phyloP scores from a whole-genome alignment of 2,329 filamentous ascomycete species.

The Teratosphaeria epicoccoides region DNA sequence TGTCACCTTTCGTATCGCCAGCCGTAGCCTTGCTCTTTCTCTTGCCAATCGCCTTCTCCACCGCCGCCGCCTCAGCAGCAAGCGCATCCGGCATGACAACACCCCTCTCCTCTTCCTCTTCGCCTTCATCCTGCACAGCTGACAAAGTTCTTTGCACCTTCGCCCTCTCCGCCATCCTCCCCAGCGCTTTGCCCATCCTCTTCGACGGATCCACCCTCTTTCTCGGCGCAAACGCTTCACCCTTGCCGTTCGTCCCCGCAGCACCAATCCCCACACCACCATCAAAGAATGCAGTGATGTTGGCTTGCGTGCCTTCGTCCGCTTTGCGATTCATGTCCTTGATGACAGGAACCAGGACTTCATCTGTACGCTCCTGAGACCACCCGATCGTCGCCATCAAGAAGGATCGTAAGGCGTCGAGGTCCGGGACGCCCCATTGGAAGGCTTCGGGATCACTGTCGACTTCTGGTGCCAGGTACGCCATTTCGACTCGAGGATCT shows the following conservation, averaged over 20 bases:
- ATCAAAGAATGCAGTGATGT: conserved; percentile 87
- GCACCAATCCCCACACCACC: conserved; percentile 61
- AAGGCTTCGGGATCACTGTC: conserved; percentile 69
- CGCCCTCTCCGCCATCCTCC: conserved; percentile 51
- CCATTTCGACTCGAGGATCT: conserved; percentile 62
- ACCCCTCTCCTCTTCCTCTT: not conserved
- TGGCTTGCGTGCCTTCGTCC: conserved; percentile 83
- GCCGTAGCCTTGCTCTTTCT: not conserved
- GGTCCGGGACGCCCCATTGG: conserved; percentile 90
- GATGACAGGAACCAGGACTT: conserved; percentile 91
- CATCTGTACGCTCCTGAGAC: conserved; percentile 83
- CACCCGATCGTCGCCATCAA: conserved; percentile 90
- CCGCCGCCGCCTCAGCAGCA: not conserved
- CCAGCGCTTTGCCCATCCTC: conserved; percentile 66
- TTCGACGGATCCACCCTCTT: conserved; percentile 56
- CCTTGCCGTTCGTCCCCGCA: conserved; percentile 19
- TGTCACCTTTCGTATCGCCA: too few relatives aligned
- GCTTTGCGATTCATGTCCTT: conserved; percentile 86
- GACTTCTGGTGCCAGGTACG: conserved; percentile 79
- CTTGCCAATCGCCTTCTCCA: conserved; percentile 9
- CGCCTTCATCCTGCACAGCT: conserved; percentile 1
- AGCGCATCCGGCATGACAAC: not conserved
- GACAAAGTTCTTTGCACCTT: conserved; percentile 19
- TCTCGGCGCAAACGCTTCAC: conserved; percentile 59
- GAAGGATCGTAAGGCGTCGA: conserved; percentile 73